These are phyloP conservation scores for Cercospora beticola DNA, from an alignment of 2,329 filamentous ascomycete genomes.

Conservation along the genomic window DNA sequence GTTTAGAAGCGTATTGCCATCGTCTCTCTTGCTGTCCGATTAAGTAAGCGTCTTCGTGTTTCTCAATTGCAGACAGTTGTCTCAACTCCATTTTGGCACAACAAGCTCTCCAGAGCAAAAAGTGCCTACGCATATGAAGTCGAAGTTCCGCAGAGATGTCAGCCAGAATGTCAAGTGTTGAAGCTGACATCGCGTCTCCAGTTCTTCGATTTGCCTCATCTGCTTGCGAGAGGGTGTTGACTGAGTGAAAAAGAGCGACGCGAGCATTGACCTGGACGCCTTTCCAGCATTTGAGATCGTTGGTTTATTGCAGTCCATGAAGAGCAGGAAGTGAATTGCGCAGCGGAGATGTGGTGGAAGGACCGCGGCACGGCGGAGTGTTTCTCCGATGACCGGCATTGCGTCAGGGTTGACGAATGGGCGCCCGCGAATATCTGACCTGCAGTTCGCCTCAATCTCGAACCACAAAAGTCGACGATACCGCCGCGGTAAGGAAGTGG, in stretches of 20 bases:
- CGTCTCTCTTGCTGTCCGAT: not conserved
- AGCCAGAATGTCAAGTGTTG: not conserved
- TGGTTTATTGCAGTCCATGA: not conserved
- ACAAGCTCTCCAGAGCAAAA: not conserved
- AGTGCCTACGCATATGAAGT: not conserved
- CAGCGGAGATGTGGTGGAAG: not conserved
- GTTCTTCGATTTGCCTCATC: not conserved
- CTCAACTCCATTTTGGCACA: not conserved
- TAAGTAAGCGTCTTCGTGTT: not conserved
- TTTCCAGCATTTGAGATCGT: not conserved
- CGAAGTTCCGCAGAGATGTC: not conserved
- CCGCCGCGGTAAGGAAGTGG: not conserved
- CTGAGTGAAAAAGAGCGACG: no score
- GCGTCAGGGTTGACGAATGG: conserved; percentile 1
- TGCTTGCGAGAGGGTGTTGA: no score
- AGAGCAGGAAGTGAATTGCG: not conserved
- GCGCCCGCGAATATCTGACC: not conserved
- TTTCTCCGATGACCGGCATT: not conserved
- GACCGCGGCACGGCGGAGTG: not conserved
- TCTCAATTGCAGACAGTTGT: not conserved
- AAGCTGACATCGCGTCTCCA: not conserved
- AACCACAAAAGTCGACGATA: conserved; percentile 2
- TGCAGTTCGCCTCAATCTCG: conserved; percentile 10
- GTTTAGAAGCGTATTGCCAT: not conserved
- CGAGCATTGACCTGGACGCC: not conserved